Evolutionary conservation across 495 filamentous ascomycete species (phyloP).

Genomic region (Glarea lozoyensis): DNA sequence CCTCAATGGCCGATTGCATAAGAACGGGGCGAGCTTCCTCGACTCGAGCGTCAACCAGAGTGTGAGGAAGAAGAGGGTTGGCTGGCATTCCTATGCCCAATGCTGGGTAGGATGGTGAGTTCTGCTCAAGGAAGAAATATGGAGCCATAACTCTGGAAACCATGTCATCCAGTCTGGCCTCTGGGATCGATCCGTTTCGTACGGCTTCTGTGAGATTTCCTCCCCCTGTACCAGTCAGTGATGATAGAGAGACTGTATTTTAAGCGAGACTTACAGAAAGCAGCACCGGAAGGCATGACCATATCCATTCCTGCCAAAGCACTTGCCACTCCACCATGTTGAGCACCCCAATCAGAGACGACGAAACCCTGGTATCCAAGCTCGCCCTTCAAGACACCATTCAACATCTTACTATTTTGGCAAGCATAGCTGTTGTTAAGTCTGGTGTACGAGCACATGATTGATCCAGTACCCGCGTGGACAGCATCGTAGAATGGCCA

Average conservation of each 20-base stretch:
- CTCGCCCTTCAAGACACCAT: slow-evolving; percentile 56
- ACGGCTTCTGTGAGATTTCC: slow-evolving; percentile 36
- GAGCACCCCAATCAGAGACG: slow-evolving; percentile 57
- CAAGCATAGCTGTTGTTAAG: slow-evolving; percentile 60
- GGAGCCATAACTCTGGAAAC: slow-evolving; percentile 38
- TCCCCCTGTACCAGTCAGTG: too few relatives aligned
- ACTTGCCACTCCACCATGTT: slow-evolving; percentile 19
- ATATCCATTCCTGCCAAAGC: slow-evolving; percentile 75
- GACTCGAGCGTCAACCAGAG: slow-evolving; percentile 38
- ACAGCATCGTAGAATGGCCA: slow-evolving; percentile 65
- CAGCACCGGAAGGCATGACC: slow-evolving; percentile 63
- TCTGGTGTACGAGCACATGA: slow-evolving; percentile 67
- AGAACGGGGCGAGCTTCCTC: slow-evolving; percentile 27
- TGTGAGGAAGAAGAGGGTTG: slow-evolving; percentile 44
- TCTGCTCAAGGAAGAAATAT: slow-evolving; percentile 41
- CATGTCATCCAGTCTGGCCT: slow-evolving; percentile 35
- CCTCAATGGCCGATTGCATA: slow-evolving; percentile 36
- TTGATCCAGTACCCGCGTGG: slow-evolving; percentile 46
- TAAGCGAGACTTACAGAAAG: slow-evolving; percentile 17
- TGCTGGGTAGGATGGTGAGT: slow-evolving; percentile 24
- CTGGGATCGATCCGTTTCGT: slow-evolving; percentile 36
- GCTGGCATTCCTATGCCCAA: slow-evolving; percentile 33
- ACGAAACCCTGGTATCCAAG: slow-evolving; percentile 63
- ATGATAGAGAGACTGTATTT: too few relatives aligned
- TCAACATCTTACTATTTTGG: slow-evolving; percentile 51